Base-by-base conservation (phyloP, 208 protist species). In the Plasmodiophora brassicae region DNA sequence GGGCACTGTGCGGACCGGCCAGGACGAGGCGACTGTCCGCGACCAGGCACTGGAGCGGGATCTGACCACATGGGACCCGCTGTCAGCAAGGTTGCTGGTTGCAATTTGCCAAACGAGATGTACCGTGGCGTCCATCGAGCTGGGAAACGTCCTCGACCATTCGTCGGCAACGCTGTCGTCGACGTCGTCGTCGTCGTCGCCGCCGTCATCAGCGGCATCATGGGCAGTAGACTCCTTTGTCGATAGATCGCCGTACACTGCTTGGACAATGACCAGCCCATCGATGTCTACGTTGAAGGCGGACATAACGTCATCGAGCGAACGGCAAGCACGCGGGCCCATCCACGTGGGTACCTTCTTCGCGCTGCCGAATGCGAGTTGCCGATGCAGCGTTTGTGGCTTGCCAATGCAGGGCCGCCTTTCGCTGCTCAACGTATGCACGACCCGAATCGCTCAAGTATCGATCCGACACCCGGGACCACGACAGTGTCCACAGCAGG, bases 181-280 rank as follows among this genome's bases (percentile, higher is more conserved):
- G 65, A 38, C n/a, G 20, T 78, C 65, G n/a, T 78, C 65, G 5
- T 5, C 65, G n/a, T 78, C 65, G 41, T 78, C 65, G 41, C 41
- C 65, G n/a, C 65, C 65, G 5, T 38, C 65, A 32, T 5, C 20
- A 8, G 20, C 14, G n/a, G 5, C 20, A 5, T 5, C 5, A 5
- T 5, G 5, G 41, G 32, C 65, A 14, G 32, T 8, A 32, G 32
- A 14, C 14, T 14, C 32, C 20, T 44, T 14, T 28, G 50, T 28
- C 50, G 50, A 57, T 38, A 78, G n/a, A 78, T 78, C 65, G 65
- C 65, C 65, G n/a, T 38, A 78, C 20, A 14, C n/a, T n/a, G 65
- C 65, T 14, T 78, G 10, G n/a, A 78, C 65, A 32, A 78, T 78
- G 14, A 78, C 65, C 65, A 78, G n/a, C 14, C 65, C 65, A 32